Percentiles rank a stretch among this genome's conserved stretches.
Evolutionary conservation across 495 filamentous ascomycete genomes (phyloP).

Genomic region (Aspergillus cristatus): DNA sequence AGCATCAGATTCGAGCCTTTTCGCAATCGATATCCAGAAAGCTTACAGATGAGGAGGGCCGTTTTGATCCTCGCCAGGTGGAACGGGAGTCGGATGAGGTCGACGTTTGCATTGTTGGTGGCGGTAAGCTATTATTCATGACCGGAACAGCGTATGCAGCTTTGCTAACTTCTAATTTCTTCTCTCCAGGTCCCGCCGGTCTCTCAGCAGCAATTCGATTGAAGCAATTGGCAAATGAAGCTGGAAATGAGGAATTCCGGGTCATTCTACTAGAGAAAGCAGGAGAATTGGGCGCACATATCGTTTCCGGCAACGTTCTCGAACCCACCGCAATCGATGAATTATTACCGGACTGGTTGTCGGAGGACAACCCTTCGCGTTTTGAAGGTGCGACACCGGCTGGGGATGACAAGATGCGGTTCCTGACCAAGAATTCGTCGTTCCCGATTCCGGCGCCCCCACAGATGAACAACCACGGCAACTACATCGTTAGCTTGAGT

Average conservation of each 20-base stretch:
- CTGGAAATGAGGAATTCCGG: conserved; percentile 92
- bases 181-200: conserved; percentile 66
- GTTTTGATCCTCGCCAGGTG: conserved; percentile 61
- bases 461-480: conserved; percentile 97
- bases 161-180: conserved; percentile 5
- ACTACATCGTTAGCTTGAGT: conserved; percentile 93
- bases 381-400: conserved; percentile 82
- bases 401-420: conserved; percentile 79
- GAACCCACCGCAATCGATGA: conserved; percentile 85
- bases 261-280: conserved; percentile 93
- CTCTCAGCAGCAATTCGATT: conserved; percentile 87
- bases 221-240: conserved; percentile 91
- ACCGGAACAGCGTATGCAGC: too few relatives aligned
- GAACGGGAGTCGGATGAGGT: conserved; percentile 89
- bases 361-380: conserved; percentile 71
- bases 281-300: conserved; percentile 89
- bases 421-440: conserved; percentile 73
- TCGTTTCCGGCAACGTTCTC: conserved; percentile 91
- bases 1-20: conserved; percentile 32
- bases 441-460: conserved; percentile 81
- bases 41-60: conserved; percentile 49
- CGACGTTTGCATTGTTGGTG: conserved; percentile 94
- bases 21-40: conserved; percentile 38
- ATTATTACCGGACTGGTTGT: conserved; percentile 88
- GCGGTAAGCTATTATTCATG: conserved; percentile 42